Base-by-base conservation (phyloP, 108 stramenopile genomes). In the Stephanodiscus minutulus region DNA sequence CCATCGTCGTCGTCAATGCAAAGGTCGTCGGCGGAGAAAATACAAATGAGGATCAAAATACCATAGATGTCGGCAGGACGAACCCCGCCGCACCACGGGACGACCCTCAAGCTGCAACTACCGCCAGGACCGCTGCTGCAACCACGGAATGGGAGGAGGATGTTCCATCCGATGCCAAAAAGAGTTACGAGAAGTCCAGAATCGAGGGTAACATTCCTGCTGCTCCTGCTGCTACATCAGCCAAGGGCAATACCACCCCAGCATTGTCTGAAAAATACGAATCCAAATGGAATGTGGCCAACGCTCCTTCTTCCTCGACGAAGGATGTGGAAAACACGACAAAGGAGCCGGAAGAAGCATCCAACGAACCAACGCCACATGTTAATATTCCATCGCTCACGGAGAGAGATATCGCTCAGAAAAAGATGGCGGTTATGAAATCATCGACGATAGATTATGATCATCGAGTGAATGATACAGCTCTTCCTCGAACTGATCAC, bases 391-490 rank as follows among this genome's bases (percentile, higher is more conserved):
- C 36, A 41, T 35, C 59, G 4, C n/a, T 43, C 8, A 41, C 59
- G 21, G 39, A 41, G 0, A 33, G 57, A 28, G 29, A 58, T 22
- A 35, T 37, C n/a, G 59, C 59, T 41, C 59, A 60, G 35, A 29
- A 56, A 29, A 27, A 53, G 0, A 29, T 56, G 7, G 2, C 15
- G 11, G 24, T 25, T 27, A 60, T 60, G 59, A 60, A 37, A 35
- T 41, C 75, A 18, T 63, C 37, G 50, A 55, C 33, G 61, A 68
- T 76, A 44, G 74, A 67, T 37, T 76, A 76, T 37, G 62, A 56
- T 13, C 59, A 76, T 39, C 27, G 75, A 35, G 75, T 68, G 36
- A 52, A 67, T 44, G 75, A 76, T 33, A 69, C 75, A 44, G 61
- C 67, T 29, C 65, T 74, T 18, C 73, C 65, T 37, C 28, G 41